A percentile compares a stretch with the other conserved stretches of the same genome.
Evolutionary conservation across 768 basidiomycete species (phyloP).

Genomic region (Cystofilobasidium bisporidii): DNA sequence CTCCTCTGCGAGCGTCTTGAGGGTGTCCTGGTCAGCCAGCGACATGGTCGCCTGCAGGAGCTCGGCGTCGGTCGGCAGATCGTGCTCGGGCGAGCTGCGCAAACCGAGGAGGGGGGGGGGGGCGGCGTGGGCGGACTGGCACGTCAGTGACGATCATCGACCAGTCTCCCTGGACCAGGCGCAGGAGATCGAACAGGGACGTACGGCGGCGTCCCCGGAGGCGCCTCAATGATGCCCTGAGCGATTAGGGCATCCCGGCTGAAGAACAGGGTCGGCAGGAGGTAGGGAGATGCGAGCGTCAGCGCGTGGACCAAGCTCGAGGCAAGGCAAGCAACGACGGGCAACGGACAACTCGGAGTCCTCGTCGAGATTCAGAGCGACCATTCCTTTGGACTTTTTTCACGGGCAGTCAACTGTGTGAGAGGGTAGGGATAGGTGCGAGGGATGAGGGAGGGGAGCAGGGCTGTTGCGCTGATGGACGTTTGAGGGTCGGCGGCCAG

Average conservation of each 20-base stretch:
- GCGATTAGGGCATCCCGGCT: slow-evolving; percentile 92
- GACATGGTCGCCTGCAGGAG: slow-evolving; percentile 33
- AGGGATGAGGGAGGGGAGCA: no score
- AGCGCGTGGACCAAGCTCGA: slow-evolving; percentile 1
- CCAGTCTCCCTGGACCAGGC: no score
- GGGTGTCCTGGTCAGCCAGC: slow-evolving; percentile 45
- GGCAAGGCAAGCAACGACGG: neutral
- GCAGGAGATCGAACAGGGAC: neutral
- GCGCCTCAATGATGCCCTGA: slow-evolving; percentile 60
- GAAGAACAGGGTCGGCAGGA: slow-evolving; percentile 26
- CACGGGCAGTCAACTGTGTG: neutral
- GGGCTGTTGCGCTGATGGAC: no score
- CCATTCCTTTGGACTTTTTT: neutral
- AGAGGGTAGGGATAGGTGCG: no score
- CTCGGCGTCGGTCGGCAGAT: slow-evolving; percentile 52
- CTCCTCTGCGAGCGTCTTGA: slow-evolving; percentile 63
- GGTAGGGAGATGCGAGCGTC: neutral
- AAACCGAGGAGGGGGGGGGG: slow-evolving; percentile 54
- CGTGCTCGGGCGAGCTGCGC: slow-evolving; percentile 66
- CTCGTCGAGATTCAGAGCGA: slow-evolving; percentile 58
- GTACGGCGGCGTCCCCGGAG: neutral
- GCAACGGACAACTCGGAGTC: slow-evolving; percentile 86
- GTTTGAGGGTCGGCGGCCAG: no score
- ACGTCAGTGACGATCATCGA: neutral
- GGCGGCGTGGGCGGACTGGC: slow-evolving; percentile 42